phyloP scores from a whole-genome alignment of 345 rosid genomes.

The Brassica rapa region DNA sequence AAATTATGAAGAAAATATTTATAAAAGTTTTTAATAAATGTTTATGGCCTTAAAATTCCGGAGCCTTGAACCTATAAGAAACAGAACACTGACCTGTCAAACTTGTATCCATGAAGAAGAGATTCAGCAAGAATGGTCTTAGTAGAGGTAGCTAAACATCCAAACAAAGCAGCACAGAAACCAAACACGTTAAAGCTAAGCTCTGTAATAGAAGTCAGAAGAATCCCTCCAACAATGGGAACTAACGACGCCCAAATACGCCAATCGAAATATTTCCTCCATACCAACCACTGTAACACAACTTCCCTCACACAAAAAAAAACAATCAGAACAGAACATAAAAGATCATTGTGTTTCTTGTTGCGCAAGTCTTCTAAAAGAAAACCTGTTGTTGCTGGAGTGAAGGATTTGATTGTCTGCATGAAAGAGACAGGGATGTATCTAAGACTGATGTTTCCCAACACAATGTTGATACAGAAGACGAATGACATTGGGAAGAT shows the following conservation, averaged over 20 bases:
- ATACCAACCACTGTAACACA: slow-evolving; percentile 89
- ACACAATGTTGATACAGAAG: slow-evolving; percentile 90
- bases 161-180: slow-evolving; percentile 90
- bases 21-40: no score
- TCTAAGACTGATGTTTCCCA: slow-evolving; percentile 93
- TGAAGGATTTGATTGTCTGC: slow-evolving; percentile 98
- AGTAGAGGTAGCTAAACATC: slow-evolving; percentile 95
- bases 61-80: not conserved
- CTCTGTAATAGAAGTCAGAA: slow-evolving; percentile 84
- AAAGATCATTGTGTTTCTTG: not conserved
- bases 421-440: slow-evolving; percentile 98
- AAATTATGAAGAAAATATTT: no score
- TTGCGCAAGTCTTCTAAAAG: not conserved
- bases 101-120: slow-evolving; percentile 88
- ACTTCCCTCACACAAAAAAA: slow-evolving; percentile 44
- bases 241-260: slow-evolving; percentile 87
- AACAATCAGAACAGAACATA: not conserved
- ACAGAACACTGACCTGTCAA: slow-evolving; percentile 64
- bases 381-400: slow-evolving; percentile 97
- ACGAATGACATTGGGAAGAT: slow-evolving; percentile 98
- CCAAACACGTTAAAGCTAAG: slow-evolving; percentile 92
- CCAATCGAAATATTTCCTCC: slow-evolving; percentile 93
- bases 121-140: slow-evolving; percentile 95
- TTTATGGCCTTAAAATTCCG: no score
- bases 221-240: slow-evolving; percentile 95